Conservation (phyloP, 23 red algal genomes). For the Gracilaria domingensis region DNA sequence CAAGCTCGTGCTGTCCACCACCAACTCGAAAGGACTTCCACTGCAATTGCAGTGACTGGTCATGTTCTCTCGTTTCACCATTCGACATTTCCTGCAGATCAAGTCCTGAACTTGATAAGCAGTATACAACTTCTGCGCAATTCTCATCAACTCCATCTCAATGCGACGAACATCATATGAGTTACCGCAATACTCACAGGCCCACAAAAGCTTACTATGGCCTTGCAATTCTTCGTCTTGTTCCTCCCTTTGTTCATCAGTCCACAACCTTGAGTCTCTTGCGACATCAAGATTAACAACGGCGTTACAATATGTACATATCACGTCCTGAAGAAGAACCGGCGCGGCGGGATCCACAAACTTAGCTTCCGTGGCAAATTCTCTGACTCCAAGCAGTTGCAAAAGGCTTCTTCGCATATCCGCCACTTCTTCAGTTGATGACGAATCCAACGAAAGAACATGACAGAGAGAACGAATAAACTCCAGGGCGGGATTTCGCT, state of each 20-base stretch:
- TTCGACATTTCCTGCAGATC: slow-evolving; percentile 64
- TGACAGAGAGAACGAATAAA: slow-evolving; percentile 76
- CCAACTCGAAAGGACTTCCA: slow-evolving; percentile 54
- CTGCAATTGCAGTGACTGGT: slow-evolving; percentile 61
- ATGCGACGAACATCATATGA: slow-evolving; percentile 69
- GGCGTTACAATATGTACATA: slow-evolving; percentile 77
- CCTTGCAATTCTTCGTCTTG: neutral
- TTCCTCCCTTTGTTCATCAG: neutral
- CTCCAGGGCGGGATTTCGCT: slow-evolving; percentile 70
- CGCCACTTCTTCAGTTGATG: slow-evolving; percentile 65
- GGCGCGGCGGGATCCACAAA: slow-evolving; percentile 57
- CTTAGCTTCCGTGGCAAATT: slow-evolving; percentile 78
- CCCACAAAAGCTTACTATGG: slow-evolving; percentile 50
- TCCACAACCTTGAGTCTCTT: slow-evolving; percentile 62
- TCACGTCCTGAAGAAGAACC: slow-evolving; percentile 71
- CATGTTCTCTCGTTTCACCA: slow-evolving; percentile 82
- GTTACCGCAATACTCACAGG: slow-evolving; percentile 74
- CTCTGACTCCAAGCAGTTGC: slow-evolving; percentile 76
- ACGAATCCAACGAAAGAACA: slow-evolving; percentile 58
- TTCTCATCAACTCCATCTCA: slow-evolving; percentile 66
- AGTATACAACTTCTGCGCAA: slow-evolving; percentile 62
- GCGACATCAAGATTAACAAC: slow-evolving; percentile 82
- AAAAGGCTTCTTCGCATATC: slow-evolving; percentile 71
- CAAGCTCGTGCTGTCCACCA: slow-evolving; percentile 16
- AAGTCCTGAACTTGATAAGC: slow-evolving; percentile 85